Evolutionary conservation across 2,329 filamentous ascomycete genomes (phyloP), one percentile per base, ranked within the genome.

Genomic region (Lizonia empirigonia): DNA sequence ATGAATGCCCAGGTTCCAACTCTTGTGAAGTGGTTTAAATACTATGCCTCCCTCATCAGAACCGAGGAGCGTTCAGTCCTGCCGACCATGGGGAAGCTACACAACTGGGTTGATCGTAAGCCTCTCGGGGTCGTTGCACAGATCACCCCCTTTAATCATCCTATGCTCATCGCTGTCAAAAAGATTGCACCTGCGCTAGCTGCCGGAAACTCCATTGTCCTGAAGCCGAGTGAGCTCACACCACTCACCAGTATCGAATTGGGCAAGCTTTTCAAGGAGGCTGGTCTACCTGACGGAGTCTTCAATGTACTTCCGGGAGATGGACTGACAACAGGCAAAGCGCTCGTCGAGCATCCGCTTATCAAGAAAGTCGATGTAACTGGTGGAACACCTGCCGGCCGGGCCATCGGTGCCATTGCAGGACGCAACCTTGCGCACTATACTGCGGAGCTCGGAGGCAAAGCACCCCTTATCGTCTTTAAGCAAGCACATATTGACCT

Each of bases 1-100:
- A 88, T 90, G 85, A 78, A 80, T 39, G 85, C 86, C 1, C 87
- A 90, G 66, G 82, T 87, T 5, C 82, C 84, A 0, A 84, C 82
- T 0, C 76, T 90, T 0, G 80, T 85, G 1, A 82, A 84, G 34
- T 90, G 87, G 87, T 85, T 90, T 72, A 84, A 82, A 53, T 90
- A 90, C 74, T 90, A 87, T 63, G 85, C 86, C 1, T 78, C 85
- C 0, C 66, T 89, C 1, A 78, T 88, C 24, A 82, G 87, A n/a
- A 85, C 83, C 1, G 85, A 88, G 63, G 85, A 89, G 70, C 80
- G 85, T 2, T 73, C 83, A 2, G 82, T 90, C 0, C 77, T 89
- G 1, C 87, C 87, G 0, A 89, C 87, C 2, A 74, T 74, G 20
- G 85, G 85, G 0, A 81, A 82, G 65, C 58, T 77, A 22, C 74